A percentile compares a stretch with the other conserved stretches of the same genome.
Evolutionary conservation across 208 protist genomes (phyloP).

Genomic region (Trypanosoma platydactyli): DNA sequence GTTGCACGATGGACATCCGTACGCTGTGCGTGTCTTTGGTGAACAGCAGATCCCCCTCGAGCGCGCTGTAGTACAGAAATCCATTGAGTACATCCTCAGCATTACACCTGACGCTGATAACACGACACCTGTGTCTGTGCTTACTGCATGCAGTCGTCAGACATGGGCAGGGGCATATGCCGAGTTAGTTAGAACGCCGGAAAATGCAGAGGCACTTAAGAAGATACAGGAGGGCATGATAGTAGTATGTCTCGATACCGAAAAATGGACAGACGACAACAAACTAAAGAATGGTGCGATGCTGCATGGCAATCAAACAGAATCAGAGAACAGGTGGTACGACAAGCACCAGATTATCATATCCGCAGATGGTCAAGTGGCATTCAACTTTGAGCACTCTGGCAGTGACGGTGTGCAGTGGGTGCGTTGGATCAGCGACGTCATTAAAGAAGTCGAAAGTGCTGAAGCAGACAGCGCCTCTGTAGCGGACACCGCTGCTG

Average conservation of each 20-base stretch:
- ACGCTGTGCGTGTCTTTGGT: slow-evolving; percentile 72
- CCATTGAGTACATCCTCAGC: slow-evolving; percentile 74
- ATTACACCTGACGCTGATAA: slow-evolving; percentile 83
- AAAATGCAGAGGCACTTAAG: slow-evolving; percentile 69
- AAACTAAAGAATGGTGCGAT: slow-evolving; percentile 48
- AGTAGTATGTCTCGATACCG: slow-evolving; percentile 78
- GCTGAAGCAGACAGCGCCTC: slow-evolving; percentile 7
- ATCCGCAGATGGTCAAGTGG: slow-evolving; percentile 76
- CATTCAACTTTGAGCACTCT: slow-evolving; percentile 88
- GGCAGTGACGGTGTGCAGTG: slow-evolving; percentile 80
- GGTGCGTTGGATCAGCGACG: slow-evolving; percentile 77
- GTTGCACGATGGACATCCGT: slow-evolving; percentile 79
- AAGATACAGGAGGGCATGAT: slow-evolving; percentile 73
- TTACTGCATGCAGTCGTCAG: slow-evolving; percentile 75
- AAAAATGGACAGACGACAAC: slow-evolving; percentile 43
- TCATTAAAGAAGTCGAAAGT: slow-evolving; percentile 35
- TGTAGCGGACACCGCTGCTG: slow-evolving; percentile 15
- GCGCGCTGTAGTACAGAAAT: slow-evolving; percentile 50
- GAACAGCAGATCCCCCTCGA: slow-evolving; percentile 49
- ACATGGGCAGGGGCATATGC: slow-evolving; percentile 80
- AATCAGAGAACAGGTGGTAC: slow-evolving; percentile 92
- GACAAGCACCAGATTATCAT: slow-evolving; percentile 93
- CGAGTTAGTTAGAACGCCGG: slow-evolving; percentile 72
- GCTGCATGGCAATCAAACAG: slow-evolving; percentile 70
- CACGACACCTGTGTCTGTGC: slow-evolving; percentile 75